Conservation (phyloP, 768 basidiomycete genomes). For the Leccinum truebloodii region DNA sequence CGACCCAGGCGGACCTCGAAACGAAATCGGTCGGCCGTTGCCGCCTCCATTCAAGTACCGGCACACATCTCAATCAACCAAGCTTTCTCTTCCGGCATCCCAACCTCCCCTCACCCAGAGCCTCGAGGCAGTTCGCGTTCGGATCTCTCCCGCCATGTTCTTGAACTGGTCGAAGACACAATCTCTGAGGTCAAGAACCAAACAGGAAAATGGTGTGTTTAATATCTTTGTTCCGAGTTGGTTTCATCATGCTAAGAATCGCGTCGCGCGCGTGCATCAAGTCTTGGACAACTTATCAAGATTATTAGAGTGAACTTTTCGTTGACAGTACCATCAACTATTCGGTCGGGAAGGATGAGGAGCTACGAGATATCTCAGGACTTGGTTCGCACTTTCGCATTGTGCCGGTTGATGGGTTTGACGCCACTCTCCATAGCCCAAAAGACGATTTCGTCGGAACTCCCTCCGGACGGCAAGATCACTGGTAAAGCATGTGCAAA, state of each 20-base stretch:
- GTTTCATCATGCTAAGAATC: constrained; percentile 8
- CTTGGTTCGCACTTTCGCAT: constrained; percentile 55
- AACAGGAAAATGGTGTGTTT: constrained; percentile 84
- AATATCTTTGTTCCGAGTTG: neutral
- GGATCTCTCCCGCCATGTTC: no score
- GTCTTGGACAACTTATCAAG: constrained; percentile 89
- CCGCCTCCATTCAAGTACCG: no score
- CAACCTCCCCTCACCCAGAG: no score
- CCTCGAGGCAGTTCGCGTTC: no score
- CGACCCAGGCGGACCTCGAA: no score
- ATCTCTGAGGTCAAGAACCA: constrained; percentile 99
- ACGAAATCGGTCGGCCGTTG: no score
- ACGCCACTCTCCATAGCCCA: constrained; percentile 54
- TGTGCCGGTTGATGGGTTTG: neutral
- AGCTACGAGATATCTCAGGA: constrained; percentile 90
- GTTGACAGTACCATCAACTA: constrained; percentile 89
- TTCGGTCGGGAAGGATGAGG: constrained; percentile 86
- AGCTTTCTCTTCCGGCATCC: no score
- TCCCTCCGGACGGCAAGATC: constrained; percentile 80
- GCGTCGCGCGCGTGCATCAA: constrained; percentile 30
- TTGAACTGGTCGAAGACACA: constrained; percentile 51
- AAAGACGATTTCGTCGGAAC: constrained; percentile 92
- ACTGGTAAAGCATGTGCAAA: constrained; percentile 79
- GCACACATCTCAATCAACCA: no score
- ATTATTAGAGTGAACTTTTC: constrained; percentile 82